Evolutionary conservation across 345 rosid genomes (phyloP), one percentile per base, ranked within the genome.

Genomic region (Lepidium didymum): DNA sequence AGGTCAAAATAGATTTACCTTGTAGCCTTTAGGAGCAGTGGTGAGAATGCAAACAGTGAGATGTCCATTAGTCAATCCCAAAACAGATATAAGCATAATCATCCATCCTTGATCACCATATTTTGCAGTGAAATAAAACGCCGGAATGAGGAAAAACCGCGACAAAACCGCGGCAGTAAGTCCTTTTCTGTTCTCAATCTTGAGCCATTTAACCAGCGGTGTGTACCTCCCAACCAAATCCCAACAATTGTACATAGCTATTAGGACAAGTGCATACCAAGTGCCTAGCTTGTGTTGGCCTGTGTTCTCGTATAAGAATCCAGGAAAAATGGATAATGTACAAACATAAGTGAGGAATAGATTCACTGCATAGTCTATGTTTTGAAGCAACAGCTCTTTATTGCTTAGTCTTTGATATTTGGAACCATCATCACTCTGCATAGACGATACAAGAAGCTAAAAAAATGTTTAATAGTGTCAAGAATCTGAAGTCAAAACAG

Each of bases 31-130:
- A 5, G 99, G 97, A 47, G 97, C 99, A 4, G 62, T 62, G 18
- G 93, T 91, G 14, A 93, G 72, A 49, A 93, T 86, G 62, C 96
- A 91, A 18, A 94, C 95, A 2, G 92, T 91, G 45, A 94, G 87
- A 70, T 87, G 77, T 27, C 98, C 98, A 47, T 84, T 88, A 4
- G 93, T 82, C 31, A 90, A 43, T 43, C 96, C 98, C 65, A 92
- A 64, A 68, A 90, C 66, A 12, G 91, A 85, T 27, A 73, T 61
- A 2, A 91, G 88, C 68, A 83, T 52, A 67, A 94, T 89, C 99
- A 87, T 94, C 88, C 90, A 94, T 56, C 99, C 99, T 62, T 89
- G 86, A 68, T 87, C 96, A 3, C 86, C 96, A 55, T 86, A 87
- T 41, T 91, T 89, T 0, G 91, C 90, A 0, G 96, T 85, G 83